Evolutionary conservation across 2,329 filamentous ascomycete species (phyloP).

Genomic region (Clarireedia hainanense): DNA sequence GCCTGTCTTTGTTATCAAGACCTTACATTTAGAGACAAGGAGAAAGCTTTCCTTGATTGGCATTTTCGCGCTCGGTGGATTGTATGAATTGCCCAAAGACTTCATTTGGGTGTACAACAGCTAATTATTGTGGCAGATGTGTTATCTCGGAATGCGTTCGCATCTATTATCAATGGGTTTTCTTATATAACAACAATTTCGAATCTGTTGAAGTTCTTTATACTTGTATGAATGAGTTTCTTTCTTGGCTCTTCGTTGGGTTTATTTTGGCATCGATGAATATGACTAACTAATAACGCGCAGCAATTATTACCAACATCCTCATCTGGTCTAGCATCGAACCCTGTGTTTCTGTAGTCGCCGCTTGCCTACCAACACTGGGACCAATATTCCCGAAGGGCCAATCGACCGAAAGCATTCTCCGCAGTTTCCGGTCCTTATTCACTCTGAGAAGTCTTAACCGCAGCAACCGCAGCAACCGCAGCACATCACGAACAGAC

Average conservation of each 20-base stretch:
- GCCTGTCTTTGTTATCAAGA: neutral
- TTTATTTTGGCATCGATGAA: neutral
- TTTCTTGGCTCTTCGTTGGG: neutral
- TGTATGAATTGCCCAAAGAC: neutral
- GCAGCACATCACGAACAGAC: neutral
- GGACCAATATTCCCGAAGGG: neutral
- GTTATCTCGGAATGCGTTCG: neutral
- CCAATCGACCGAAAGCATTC: neutral
- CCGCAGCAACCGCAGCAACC: neutral
- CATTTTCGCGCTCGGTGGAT: neutral
- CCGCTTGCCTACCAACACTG: neutral
- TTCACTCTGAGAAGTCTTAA: neutral
- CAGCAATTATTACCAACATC: neutral
- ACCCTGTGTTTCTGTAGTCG: neutral
- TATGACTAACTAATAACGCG: neutral
- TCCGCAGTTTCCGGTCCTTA: neutral
- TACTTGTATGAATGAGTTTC: neutral
- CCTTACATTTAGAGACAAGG: neutral
- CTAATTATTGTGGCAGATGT: neutral
- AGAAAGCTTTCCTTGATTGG: neutral
- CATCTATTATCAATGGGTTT: neutral
- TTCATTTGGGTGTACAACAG: neutral
- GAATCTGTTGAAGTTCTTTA: neutral
- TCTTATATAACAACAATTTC: neutral
- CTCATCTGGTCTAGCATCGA: neutral